Conservation (phyloP, 2,329 filamentous ascomycete species). For the Ophiostoma himal-ulmi region DNA sequence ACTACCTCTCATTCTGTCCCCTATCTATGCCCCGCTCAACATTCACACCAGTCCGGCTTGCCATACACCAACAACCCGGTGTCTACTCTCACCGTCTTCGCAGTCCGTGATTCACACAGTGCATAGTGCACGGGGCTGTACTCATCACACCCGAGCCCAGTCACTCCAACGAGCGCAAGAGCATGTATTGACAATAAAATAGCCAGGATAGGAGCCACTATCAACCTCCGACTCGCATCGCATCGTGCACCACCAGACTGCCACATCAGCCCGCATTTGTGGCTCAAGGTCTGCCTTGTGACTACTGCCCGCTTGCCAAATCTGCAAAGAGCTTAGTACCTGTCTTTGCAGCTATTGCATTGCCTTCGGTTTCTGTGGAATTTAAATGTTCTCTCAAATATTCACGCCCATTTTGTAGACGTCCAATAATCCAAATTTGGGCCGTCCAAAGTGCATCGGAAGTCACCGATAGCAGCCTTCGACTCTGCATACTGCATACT, state of each 20-base stretch:
- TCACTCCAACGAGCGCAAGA: not conserved
- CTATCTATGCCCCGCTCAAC: not conserved
- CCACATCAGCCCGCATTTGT: not conserved
- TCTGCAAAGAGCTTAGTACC: not conserved
- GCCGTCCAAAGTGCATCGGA: not conserved
- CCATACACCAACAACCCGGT: not conserved
- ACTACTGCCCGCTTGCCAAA: not conserved
- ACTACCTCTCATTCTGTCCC: not conserved
- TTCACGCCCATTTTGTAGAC: not conserved
- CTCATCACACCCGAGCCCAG: not conserved
- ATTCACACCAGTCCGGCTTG: not conserved
- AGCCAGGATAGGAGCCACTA: not conserved
- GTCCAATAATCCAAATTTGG: not conserved
- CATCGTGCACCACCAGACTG: not conserved
- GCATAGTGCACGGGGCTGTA: not conserved
- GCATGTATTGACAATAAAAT: not conserved
- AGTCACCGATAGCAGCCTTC: not conserved
- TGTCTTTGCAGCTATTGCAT: not conserved
- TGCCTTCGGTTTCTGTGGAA: not conserved
- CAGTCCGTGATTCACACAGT: not conserved
- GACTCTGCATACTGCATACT: not conserved
- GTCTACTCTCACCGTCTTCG: slow-evolving; percentile 1
- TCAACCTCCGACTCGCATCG: not conserved
- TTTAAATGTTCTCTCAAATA: not conserved
- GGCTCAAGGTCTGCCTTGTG: not conserved